A percentile compares a stretch with the other conserved stretches of the same genome.
phyloP scores from a whole-genome alignment of 2,329 filamentous ascomycete genomes.

The Hypoxylon sp. region DNA sequence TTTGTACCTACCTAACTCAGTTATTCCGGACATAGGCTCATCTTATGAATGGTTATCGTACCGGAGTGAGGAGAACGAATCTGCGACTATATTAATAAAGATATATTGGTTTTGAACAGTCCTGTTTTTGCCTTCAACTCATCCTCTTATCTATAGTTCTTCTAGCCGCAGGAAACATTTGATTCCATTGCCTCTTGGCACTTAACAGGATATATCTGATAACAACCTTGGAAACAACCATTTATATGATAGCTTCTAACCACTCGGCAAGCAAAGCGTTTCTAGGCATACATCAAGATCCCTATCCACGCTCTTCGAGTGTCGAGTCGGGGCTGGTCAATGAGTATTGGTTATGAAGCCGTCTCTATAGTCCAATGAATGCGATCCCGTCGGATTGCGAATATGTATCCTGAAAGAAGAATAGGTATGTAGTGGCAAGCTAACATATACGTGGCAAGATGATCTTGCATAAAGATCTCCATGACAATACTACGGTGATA shows the following conservation, averaged over 20 bases:
- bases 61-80: slow-evolving; percentile 10
- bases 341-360: slow-evolving; percentile 17
- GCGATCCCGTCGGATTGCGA: neutral
- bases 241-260: slow-evolving; percentile 15
- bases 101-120: slow-evolving; percentile 15
- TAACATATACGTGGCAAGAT: slow-evolving; percentile 42
- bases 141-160: slow-evolving; percentile 25
- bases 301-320: slow-evolving; percentile 1
- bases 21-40: slow-evolving; percentile 12
- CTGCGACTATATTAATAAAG: slow-evolving; percentile 6
- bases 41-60: slow-evolving; percentile 25
- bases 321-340: slow-evolving; percentile 13
- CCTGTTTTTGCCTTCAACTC: neutral
- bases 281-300: slow-evolving; percentile 5
- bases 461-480: slow-evolving; percentile 44
- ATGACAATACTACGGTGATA: slow-evolving; percentile 28
- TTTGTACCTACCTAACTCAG: slow-evolving; percentile 10
- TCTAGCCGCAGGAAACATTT: slow-evolving; percentile 25
- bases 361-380: slow-evolving; percentile 11
- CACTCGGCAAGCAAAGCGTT: slow-evolving; percentile 16
- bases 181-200: slow-evolving; percentile 12
- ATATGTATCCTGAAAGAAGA: slow-evolving; percentile 13
- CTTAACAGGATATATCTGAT: slow-evolving; percentile 10
- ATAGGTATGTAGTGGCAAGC: slow-evolving; percentile 18
- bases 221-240: neutral